phyloP scores from a whole-genome alignment of 176 grass and related monocot genomes.

The Triticum aestivum region DNA sequence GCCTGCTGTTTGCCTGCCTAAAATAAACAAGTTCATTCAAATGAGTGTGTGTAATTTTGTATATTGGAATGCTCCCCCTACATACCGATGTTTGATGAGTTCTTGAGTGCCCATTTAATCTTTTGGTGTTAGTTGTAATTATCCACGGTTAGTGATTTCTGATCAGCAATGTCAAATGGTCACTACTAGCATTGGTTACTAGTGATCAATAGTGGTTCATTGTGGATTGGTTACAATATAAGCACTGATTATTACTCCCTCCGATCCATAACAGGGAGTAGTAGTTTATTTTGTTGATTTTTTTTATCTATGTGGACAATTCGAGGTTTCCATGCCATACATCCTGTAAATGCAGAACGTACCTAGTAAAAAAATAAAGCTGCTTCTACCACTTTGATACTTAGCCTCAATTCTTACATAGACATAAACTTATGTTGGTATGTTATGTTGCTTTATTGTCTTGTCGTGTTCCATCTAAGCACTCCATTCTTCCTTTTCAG shows the following conservation, averaged over 20 bases:
- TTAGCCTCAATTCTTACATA: constrained; percentile 33
- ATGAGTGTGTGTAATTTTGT: neutral
- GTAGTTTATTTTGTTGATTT: constrained; percentile 13
- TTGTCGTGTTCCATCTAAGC: constrained; percentile 12
- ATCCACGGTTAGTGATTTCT: neutral
- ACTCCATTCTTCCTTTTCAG: constrained; percentile 46
- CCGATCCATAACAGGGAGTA: no score
- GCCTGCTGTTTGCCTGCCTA: neutral
- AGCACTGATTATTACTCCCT: neutral
- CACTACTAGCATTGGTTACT: neutral
- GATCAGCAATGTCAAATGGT: neutral
- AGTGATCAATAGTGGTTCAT: neutral
- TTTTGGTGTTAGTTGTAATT: neutral
- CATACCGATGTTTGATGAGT: neutral
- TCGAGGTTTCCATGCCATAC: neutral
- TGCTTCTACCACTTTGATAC: constrained; percentile 14
- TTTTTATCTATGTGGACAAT: constrained; percentile 10
- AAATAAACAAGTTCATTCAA: constrained; percentile 5
- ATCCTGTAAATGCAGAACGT: neutral
- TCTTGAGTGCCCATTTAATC: neutral
- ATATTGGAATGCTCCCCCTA: neutral
- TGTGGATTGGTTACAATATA: neutral
- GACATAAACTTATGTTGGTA: neutral
- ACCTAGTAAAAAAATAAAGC: constrained; percentile 18
- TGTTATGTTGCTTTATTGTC: constrained; percentile 3